These are phyloP conservation scores for bread wheat (Triticum aestivum) DNA, from an alignment of 176 grass and related monocot species.

Conservation along the genomic window DNA sequence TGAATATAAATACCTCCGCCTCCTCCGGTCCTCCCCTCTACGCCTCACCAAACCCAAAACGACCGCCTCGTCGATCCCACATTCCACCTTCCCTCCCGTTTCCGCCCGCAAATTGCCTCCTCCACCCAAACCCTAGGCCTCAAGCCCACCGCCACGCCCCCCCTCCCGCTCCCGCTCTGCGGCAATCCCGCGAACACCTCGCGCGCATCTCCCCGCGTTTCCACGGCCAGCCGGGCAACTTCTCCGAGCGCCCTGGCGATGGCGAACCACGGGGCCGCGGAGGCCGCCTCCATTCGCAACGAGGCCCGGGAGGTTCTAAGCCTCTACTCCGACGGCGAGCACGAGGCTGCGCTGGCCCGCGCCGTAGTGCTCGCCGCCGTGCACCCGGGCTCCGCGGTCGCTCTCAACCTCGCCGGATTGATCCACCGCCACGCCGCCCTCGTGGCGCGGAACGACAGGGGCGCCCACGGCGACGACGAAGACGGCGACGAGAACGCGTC, in stretches of 20 bases:
- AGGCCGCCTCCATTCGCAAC: neutral
- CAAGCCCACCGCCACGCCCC: neutral
- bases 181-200: neutral
- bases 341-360: neutral
- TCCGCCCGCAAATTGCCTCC: neutral
- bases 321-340: neutral
- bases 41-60: neutral
- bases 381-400: slow-evolving; percentile 2
- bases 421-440: neutral
- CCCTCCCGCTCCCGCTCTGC: neutral
- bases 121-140: neutral
- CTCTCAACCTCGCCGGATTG: neutral
- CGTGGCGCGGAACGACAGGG: neutral
- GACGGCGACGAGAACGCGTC: neutral
- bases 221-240: neutral
- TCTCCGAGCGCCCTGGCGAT: neutral
- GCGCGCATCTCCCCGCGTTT: neutral
- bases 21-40: neutral
- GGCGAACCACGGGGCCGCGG: neutral
- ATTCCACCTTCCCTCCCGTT: neutral
- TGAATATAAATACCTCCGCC: neutral
- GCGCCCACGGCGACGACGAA: neutral
- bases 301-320: neutral
- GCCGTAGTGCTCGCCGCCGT: neutral
- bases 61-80: neutral